These are phyloP conservation scores for Botrytis pseudocinerea DNA, from an alignment of 2,329 filamentous ascomycete genomes.

Conservation along the genomic window DNA sequence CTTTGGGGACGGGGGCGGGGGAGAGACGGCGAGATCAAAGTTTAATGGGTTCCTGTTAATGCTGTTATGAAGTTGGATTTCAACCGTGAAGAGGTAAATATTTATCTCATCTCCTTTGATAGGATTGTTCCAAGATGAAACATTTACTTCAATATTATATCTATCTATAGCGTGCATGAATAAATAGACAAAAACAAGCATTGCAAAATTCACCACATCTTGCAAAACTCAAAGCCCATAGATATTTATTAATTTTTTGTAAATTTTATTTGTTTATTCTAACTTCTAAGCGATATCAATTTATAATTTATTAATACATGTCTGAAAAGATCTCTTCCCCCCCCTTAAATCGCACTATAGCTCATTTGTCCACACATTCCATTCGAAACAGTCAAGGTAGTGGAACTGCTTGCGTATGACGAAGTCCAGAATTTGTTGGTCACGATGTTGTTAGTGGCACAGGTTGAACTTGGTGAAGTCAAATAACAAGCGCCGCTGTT, in stretches of 20 bases:
- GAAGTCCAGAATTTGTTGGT: neutral
- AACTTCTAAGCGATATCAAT: neutral
- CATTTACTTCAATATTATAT: neutral
- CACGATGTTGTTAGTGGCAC: neutral
- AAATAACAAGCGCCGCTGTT: neutral
- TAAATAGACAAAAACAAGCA: neutral
- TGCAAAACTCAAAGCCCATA: neutral
- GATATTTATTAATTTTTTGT: neutral
- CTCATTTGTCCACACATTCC: neutral
- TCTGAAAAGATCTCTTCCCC: neutral
- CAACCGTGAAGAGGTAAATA: no score
- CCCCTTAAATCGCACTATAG: neutral
- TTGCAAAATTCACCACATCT: neutral
- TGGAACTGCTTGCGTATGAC: neutral
- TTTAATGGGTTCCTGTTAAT: neutral
- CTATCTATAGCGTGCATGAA: rapidly evolving
- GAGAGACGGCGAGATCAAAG: neutral
- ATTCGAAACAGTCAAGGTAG: neutral
- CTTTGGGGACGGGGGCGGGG: no score
- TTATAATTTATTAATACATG: neutral
- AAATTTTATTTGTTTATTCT: neutral
- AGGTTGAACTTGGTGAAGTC: neutral
- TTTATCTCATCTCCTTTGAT: no score
- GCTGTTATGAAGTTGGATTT: neutral
- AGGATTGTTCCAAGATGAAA: no score